A percentile compares a stretch with the other conserved stretches of the same genome.
Conservation (phyloP, 2,329 filamentous ascomycete species). For the Colletotrichum orchidophilum region DNA sequence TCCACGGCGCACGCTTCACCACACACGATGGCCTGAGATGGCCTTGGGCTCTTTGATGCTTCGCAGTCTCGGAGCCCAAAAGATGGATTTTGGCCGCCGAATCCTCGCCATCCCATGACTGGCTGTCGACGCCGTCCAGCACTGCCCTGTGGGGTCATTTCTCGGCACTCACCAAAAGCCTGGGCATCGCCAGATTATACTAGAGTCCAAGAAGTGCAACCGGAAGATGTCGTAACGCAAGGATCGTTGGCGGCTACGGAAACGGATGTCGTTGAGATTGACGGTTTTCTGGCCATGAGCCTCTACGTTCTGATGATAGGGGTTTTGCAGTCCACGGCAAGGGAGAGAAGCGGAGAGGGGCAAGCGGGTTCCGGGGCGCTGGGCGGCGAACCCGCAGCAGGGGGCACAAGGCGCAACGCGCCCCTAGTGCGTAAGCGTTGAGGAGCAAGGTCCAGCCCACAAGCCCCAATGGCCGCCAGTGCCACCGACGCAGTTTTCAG, state of each 20-base stretch:
- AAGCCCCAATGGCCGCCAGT: neutral
- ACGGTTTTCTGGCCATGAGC: slow-evolving; percentile 14
- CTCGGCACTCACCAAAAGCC: slow-evolving; percentile 24
- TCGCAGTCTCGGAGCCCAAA: slow-evolving; percentile 28
- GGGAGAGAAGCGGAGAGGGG: neutral
- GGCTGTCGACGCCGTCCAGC: slow-evolving; percentile 17
- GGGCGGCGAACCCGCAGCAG: neutral
- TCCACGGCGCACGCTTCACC: neutral
- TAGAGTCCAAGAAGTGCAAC: neutral
- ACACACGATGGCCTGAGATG: neutral
- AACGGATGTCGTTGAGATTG: slow-evolving; percentile 29
- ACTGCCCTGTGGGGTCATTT: slow-evolving; percentile 30
- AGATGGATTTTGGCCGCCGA: slow-evolving; percentile 24
- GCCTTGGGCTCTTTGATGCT: neutral
- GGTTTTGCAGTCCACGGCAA: slow-evolving; percentile 10
- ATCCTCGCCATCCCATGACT: slow-evolving; percentile 17
- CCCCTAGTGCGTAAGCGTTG: neutral
- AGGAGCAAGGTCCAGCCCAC: slow-evolving; percentile 10
- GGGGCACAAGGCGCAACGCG: neutral
- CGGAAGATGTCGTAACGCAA: slow-evolving; percentile 4
- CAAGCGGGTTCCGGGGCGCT: slow-evolving; percentile 16
- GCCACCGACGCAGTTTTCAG: neutral
- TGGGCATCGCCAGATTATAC: slow-evolving; percentile 12
- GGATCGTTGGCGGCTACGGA: neutral
- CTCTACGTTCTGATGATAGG: slow-evolving; percentile 23